Evolutionary conservation across 306 rosid species (phyloP), one percentile per base, ranked within the genome.

Genomic region (Gillenia trifoliata): DNA sequence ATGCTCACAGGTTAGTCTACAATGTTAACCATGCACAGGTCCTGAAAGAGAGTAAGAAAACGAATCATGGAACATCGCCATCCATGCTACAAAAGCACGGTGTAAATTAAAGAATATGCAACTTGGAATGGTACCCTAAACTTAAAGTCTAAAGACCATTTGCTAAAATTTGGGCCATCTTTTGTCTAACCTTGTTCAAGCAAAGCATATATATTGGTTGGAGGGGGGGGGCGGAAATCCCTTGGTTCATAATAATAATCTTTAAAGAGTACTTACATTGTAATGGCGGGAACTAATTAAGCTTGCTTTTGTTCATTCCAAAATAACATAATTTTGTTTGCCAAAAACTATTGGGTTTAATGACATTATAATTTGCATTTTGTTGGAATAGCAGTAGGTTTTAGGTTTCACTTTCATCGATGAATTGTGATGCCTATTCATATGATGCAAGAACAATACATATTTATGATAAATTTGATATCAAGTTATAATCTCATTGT

Each of bases 141-240:
- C 66, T 5, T 5, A 61, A 61, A 45, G 52, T 2, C 17, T 57
- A 57, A 57, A 64, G 68, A 31, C 16, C 43, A 63, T 19, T 20
- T 61, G 26, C 68, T 64, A 64, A 64, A 64, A 64, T 64, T 19
- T 33, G 68, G 17, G 68, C 68, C 68, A 33, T 64, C 68, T 64
- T 64, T 64, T 64, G 45, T 64, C 68, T 31, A 33, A 33, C 68
- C 43, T 33, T 64, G 68, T 33, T 19, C 68, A 31, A 64, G 68
- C 68, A 64, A 64, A 64, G 43, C 45, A 54, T 45, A 4, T 45
- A 33, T 31, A 1, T 64, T n/a, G n/a, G n/a, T n/a, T n/a, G n/a
- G n/a, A n/a, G n/a, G n/a, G 15, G n/a, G 13, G 33, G 41, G 43
- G 43, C 22, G 43, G 68, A 8, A 61, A 61, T 8, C n/a, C 34